phyloP scores from a whole-genome alignment of 768 basidiomycete species.

The Tubosaeta brunneosetosa region DNA sequence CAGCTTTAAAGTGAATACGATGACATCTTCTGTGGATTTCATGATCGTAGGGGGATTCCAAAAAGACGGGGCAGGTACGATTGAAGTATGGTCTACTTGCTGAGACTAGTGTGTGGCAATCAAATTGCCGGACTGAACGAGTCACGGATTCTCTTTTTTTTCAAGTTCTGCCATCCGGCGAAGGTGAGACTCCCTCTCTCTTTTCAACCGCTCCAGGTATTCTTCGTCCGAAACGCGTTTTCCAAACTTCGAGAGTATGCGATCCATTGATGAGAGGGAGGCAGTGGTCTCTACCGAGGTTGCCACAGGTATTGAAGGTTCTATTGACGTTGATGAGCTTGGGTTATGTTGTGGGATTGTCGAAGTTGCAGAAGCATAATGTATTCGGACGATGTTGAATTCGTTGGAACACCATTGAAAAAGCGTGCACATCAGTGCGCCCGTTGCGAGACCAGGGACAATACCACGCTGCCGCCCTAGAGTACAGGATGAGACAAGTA shows the following conservation, averaged over 20 bases:
- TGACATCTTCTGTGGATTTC: constrained; percentile 44
- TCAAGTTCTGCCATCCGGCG: constrained; percentile 53
- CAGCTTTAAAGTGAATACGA: constrained; percentile 62
- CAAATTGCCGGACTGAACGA: not conserved
- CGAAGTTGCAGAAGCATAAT: constrained; percentile 41
- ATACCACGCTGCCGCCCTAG: constrained; percentile 60
- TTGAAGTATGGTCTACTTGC: constrained; percentile 52
- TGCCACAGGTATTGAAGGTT: constrained; percentile 9
- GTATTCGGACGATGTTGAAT: constrained; percentile 53
- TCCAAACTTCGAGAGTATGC: constrained; percentile 31
- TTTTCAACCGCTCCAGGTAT: constrained; percentile 56
- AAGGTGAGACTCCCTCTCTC: constrained; percentile 50
- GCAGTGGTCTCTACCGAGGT: not conserved
- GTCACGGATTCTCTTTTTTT: constrained; percentile 33
- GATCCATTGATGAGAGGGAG: constrained; percentile 29
- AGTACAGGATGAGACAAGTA: constrained; percentile 4
- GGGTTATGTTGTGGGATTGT: no score
- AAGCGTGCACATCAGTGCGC: constrained; percentile 50
- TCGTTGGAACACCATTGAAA: constrained; percentile 74
- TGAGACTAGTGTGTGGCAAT: constrained; percentile 4
- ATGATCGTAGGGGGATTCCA: constrained; percentile 61
- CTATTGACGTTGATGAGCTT: not conserved
- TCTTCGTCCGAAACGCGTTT: constrained; percentile 65
- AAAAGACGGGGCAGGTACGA: constrained; percentile 51
- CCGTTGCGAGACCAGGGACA: constrained; percentile 56